These are phyloP conservation scores for Backusella australiensis DNA, from an alignment of 192 early-diverging fungal species.

Conservation along the genomic window DNA sequence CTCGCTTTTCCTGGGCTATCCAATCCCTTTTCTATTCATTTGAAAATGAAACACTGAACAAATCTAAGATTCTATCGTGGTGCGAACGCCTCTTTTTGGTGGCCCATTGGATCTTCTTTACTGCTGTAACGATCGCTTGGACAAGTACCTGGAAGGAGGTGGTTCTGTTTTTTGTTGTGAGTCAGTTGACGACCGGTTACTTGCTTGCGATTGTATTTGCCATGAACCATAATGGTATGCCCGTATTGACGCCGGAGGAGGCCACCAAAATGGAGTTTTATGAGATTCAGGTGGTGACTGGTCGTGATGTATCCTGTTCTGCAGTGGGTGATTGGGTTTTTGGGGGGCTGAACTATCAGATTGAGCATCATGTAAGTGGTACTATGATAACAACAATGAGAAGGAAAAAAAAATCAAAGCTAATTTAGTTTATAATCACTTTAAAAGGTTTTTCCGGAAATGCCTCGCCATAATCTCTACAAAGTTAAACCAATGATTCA, in stretches of 20 bases:
- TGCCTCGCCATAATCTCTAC: conserved; percentile 71
- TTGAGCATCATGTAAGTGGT: conserved; percentile 74
- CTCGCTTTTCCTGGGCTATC: conserved; percentile 73
- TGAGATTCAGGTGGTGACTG: conserved; percentile 71
- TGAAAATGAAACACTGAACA: conserved; percentile 43
- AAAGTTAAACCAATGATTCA: conserved; percentile 59
- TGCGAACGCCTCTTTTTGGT: conserved; percentile 56
- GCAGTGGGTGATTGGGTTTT: conserved; percentile 77
- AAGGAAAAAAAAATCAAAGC: not conserved
- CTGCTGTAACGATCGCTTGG: conserved; percentile 47
- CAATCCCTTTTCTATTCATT: conserved; percentile 60
- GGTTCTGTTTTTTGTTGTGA: conserved; percentile 58
- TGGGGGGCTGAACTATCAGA: conserved; percentile 81
- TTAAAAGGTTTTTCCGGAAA: conserved; percentile 63
- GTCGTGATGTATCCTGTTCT: conserved; percentile 64
- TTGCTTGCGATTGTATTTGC: conserved; percentile 73
- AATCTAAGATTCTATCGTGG: conserved; percentile 40
- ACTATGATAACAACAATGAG: not conserved
- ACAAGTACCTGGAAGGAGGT: conserved; percentile 34
- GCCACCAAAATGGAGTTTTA: conserved; percentile 70
- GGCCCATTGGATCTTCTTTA: conserved; percentile 70
- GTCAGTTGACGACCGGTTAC: conserved; percentile 68
- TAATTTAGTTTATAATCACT: not conserved
- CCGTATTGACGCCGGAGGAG: conserved; percentile 63
- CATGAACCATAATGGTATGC: conserved; percentile 86